A percentile compares a stretch with the other conserved stretches of the same genome.
Evolutionary conservation across 2,329 filamentous ascomycete species (phyloP).

Genomic region (Colletotrichum agaves): DNA sequence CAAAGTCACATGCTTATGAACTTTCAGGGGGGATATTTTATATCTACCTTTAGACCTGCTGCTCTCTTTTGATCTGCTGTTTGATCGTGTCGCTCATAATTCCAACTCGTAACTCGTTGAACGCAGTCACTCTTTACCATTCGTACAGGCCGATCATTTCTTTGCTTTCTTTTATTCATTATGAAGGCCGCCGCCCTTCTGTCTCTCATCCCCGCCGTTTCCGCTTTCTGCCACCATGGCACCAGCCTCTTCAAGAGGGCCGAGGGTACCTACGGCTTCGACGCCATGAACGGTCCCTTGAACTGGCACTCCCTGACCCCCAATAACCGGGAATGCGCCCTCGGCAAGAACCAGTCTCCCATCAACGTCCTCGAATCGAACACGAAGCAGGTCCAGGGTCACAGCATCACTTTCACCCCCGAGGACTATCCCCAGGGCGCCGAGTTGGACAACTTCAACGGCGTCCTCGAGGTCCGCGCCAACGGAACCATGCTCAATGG

Average conservation of each 20-base stretch:
- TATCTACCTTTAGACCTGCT: slow-evolving; percentile 27
- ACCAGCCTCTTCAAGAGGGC: slow-evolving; percentile 47
- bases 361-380: slow-evolving; percentile 58
- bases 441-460: slow-evolving; percentile 62
- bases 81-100: neutral
- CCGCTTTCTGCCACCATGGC: slow-evolving; percentile 47
- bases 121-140: slow-evolving; percentile 20
- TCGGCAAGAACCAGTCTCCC: slow-evolving; percentile 64
- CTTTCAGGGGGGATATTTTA: too few species aligned
- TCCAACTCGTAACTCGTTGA: slow-evolving; percentile 8
- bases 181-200: slow-evolving; percentile 41
- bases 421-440: slow-evolving; percentile 49
- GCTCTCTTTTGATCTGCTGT: slow-evolving; percentile 1
- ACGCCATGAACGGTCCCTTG: slow-evolving; percentile 56
- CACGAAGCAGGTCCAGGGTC: slow-evolving; percentile 42
- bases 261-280: slow-evolving; percentile 53
- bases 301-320: slow-evolving; percentile 62
- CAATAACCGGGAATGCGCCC: slow-evolving; percentile 58
- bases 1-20: too few species aligned
- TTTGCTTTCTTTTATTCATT: neutral
- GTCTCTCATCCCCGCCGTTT: slow-evolving; percentile 39
- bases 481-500: slow-evolving; percentile 58
- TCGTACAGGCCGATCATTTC: neutral
- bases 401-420: slow-evolving; percentile 48
- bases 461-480: slow-evolving; percentile 61